Evolutionary conservation across 805 yeast genomes (phyloP), one percentile per base, ranked within the genome.

Genomic region (Alloascoidea africana): DNA sequence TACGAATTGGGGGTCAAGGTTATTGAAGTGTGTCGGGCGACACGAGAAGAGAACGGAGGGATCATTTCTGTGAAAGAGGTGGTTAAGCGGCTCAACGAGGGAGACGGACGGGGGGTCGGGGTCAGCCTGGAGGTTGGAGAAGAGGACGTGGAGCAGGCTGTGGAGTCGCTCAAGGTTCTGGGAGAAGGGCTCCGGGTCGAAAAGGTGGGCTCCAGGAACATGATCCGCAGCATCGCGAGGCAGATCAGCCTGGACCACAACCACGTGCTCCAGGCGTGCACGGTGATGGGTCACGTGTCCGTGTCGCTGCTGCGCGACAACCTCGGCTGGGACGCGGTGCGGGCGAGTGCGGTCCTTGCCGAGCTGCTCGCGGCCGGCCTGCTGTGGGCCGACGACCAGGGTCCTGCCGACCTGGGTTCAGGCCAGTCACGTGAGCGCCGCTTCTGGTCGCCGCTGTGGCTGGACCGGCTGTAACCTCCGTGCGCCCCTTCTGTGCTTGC

Each of bases 331-430:
- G 73, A 68, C 36, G 50, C 51, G 2, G 59, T 70, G 2, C 60
- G 95, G 39, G 66, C 82, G 38, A 66, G 66, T 43, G 59, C 74
- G 0, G 77, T 76, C 3, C 50, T 89, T 3, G 77, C 81, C 30
- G 89, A 81, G 35, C 75, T 89, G 84, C 79, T 87, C 1, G 65
- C 79, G 44, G 67, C 67, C 37, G 96, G 97, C 3, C 63, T 85
- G 38, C 58, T 89, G 11, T 89, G 98, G 98, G 59, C 86, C 1
- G 97, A 87, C 52, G 56, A 58, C 4, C 76, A 68, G n/a, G n/a
- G n/a, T n/a, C n/a, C n/a, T n/a, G n/a, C n/a, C n/a, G n/a, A n/a
- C n/a, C n/a, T n/a, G n/a, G n/a, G n/a, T n/a, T n/a, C n/a, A n/a
- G n/a, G n/a, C n/a, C n/a, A n/a, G n/a, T n/a, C n/a, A n/a, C n/a